Evolutionary conservation across 2,329 filamentous ascomycete genomes (phyloP), one percentile per base, ranked within the genome.

Genomic region (Dactylellina drechsleri): DNA sequence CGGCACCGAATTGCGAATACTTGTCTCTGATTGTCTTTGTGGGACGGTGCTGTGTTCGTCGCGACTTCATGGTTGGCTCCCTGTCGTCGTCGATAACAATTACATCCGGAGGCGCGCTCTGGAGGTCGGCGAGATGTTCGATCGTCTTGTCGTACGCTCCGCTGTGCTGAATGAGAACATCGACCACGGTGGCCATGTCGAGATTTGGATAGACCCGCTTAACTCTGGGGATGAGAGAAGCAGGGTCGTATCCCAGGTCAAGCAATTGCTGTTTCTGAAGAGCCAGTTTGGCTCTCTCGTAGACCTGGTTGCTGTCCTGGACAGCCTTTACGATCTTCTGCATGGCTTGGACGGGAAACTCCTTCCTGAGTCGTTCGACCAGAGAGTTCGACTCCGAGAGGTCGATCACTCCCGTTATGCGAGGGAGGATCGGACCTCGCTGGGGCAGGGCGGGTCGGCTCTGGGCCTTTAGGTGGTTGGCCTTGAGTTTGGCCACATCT

Each of bases 41-140:
- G 10, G 71, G 71, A n/a, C 60, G 49, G 36, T 67, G 56, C 2
- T 54, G 41, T n/a, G 62, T 76, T 40, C 71, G 58, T 16, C 67
- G 68, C 2, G 71, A 43, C 45, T 61, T 67, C 8, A 57, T 23
- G 20, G 56, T 15, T 0, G 79, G 79, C 49, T 81, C 81, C 43
- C 78, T 78, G 58, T 81, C 80, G 40, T 78, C 77, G 54, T 78
- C 77, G 4, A 68, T 58, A 49, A 80, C 77, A 26, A 77, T 75
- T 62, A 79, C 75, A 13, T 74, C 70, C 31, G 76, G 41, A 15
- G 76, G 71, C 3, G 78, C 53, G 77, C 2, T 78, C 73, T 60
- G 62, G 72, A 41, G 72, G 59, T 62, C 79, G 77, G 47, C 78
- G 78, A 66, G 77, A 80, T 57, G 65, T 79, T 61, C 77, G 72